phyloP scores from a whole-genome alignment of 208 protist species.

The Trichomonas gallinae region DNA sequence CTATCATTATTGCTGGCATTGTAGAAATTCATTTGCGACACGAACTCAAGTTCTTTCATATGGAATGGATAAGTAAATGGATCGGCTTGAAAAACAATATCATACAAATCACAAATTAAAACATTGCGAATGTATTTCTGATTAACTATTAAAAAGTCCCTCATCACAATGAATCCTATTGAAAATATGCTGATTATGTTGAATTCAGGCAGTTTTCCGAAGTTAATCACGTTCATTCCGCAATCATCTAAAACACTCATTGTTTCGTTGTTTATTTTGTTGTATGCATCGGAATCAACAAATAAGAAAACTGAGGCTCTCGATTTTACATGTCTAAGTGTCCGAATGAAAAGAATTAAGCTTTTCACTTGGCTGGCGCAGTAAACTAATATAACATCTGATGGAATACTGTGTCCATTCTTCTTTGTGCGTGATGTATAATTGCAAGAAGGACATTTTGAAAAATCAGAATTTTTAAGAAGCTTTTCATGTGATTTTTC shows the following conservation, averaged over 20 bases:
- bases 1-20: neutral
- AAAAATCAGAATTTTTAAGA: neutral
- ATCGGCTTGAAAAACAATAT: neutral
- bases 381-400: neutral
- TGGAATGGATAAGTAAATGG: neutral
- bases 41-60: neutral
- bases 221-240: neutral
- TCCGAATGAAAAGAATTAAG: neutral
- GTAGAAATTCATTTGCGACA: neutral
- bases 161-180: neutral
- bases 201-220: neutral
- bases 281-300: neutral
- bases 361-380: neutral
- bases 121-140: neutral
- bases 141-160: neutral
- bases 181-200: neutral
- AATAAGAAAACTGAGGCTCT: neutral
- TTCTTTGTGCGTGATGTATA: neutral
- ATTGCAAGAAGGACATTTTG: neutral
- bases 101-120: neutral
- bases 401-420: neutral
- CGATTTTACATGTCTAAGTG: neutral
- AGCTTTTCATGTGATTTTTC: neutral
- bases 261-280: neutral
- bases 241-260: neutral